Conservation (phyloP, 148 eudicot species). For the Vaccinium corymbosum region DNA sequence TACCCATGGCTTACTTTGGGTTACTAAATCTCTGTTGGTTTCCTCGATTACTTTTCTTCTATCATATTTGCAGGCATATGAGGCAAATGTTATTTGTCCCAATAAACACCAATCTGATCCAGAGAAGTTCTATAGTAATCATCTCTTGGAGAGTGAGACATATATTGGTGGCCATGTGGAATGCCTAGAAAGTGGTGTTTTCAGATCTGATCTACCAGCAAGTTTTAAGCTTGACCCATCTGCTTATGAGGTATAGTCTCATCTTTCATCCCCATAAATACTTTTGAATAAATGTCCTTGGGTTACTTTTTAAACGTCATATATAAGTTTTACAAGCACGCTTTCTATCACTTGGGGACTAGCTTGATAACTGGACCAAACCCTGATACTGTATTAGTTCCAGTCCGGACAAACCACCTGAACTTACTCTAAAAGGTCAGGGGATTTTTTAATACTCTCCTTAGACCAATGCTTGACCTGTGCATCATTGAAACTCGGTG, state of each 20-base stretch:
- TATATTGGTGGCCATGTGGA: slow-evolving; percentile 99
- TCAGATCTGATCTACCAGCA: slow-evolving; percentile 97
- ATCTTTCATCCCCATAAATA: neutral
- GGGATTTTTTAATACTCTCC: neutral
- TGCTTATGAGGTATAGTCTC: slow-evolving; percentile 66
- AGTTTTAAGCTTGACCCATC: slow-evolving; percentile 96
- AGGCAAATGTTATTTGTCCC: slow-evolving; percentile 92
- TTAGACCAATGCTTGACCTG: neutral
- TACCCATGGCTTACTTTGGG: neutral
- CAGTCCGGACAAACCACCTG: neutral
- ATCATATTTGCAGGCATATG: slow-evolving; percentile 62
- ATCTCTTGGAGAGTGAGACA: slow-evolving; percentile 94
- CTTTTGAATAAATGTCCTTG: slow-evolving; percentile 1
- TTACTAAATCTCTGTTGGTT: neutral
- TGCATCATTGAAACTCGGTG: neutral
- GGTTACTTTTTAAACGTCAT: neutral
- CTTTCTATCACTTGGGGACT: neutral
- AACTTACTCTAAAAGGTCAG: neutral
- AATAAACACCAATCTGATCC: slow-evolving; percentile 96
- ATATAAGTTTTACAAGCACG: neutral
- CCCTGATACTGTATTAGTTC: neutral
- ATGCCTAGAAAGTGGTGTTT: slow-evolving; percentile 99
- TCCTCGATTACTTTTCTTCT: slow-evolving; percentile 7
- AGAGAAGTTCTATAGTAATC: slow-evolving; percentile 75
- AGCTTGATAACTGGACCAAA: neutral